Conservation (phyloP, 805 yeast species). For the Metschnikowia hibisci region DNA sequence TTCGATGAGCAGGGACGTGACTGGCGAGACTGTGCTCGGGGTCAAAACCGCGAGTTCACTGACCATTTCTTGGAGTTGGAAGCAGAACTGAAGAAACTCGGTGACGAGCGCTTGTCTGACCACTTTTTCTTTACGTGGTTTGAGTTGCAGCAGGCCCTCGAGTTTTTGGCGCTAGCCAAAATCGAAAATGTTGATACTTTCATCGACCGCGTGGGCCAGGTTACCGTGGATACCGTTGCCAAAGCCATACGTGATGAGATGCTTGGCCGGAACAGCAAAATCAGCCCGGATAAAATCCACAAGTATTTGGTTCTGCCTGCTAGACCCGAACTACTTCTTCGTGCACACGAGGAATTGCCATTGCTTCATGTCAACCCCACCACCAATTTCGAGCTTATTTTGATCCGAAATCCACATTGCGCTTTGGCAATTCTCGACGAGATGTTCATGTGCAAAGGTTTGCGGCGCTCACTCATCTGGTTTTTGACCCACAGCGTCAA, state of each 20-base stretch:
- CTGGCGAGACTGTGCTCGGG: slow-evolving; percentile 71
- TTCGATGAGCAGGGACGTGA: slow-evolving; percentile 61
- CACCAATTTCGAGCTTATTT: slow-evolving; percentile 48
- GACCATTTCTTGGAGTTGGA: slow-evolving; percentile 19
- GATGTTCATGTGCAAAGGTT: slow-evolving; percentile 64
- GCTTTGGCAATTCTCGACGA: slow-evolving; percentile 63
- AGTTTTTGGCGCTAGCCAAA: slow-evolving; percentile 21
- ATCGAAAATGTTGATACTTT: slow-evolving; percentile 25
- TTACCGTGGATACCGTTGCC: slow-evolving; percentile 47
- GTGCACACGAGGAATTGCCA: slow-evolving; percentile 24
- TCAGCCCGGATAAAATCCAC: slow-evolving; percentile 52
- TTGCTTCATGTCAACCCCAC: slow-evolving; percentile 30
- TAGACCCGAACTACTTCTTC: slow-evolving; percentile 22
- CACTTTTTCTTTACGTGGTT: slow-evolving; percentile 27
- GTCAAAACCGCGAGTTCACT: slow-evolving; percentile 39
- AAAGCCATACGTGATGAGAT: slow-evolving; percentile 32
- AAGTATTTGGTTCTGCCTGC: slow-evolving; percentile 40
- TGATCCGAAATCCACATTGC: slow-evolving; percentile 49
- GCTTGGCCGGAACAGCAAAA: slow-evolving; percentile 19
- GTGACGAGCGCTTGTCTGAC: slow-evolving; percentile 20
- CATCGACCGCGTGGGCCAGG: slow-evolving; percentile 32
- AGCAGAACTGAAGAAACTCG: slow-evolving; percentile 13
- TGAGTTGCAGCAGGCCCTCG: slow-evolving; percentile 23
- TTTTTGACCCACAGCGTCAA: slow-evolving; percentile 57
- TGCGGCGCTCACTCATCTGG: slow-evolving; percentile 63